Evolutionary conservation across 2,329 filamentous ascomycete genomes (phyloP), one percentile per base, ranked within the genome.

Genomic region (Epichloe hybrida): DNA sequence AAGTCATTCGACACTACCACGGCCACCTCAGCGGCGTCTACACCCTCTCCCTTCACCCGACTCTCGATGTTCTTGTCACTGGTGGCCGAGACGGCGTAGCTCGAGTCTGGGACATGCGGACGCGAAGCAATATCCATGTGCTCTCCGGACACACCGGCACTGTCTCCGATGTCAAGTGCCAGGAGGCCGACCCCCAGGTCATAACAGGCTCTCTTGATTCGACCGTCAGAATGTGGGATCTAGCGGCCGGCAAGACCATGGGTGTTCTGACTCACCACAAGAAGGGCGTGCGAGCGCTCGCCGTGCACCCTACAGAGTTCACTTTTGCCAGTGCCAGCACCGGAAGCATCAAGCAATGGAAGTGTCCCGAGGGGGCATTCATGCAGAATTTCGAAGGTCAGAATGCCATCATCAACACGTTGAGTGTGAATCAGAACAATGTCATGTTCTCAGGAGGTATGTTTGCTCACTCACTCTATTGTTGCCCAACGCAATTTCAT

Each of bases 361-460:
- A 97, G 67, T 97, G 90, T 58, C 94, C 94, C 1, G 89, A 96
- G 64, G 94, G 91, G 38, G 88, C 88, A 15, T 97, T 98, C 65
- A 98, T 98, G 93, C 90, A 96, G 67, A 97, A 97, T 64, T 97
- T 97, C 62, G 88, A 95, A 42, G 91, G 91, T 4, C 91, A 97
- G 63, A 96, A 96, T 62, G 81, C 88, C 53, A 94, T 98, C 65
- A 91, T 98, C 72, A 98, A 98, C 69, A 89, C 89, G 0, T 72
- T 98, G 44, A 79, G 88, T 42, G 89, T 93, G 35, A 98, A 98
- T 66, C 87, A 94, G 61, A 88, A 96, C 64, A 93, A 96, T 60
- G 88, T 97, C 15, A 70, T 98, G 53, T 96, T 98, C 68, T 93
- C 89, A 3, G 93, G 93, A 51, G 91, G 70, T 71, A 54, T 54